A percentile compares a stretch with the other conserved stretches of the same genome.
These are phyloP conservation scores for Pichia phayaonensis DNA, from an alignment of 805 yeast species.

Conservation along the genomic window DNA sequence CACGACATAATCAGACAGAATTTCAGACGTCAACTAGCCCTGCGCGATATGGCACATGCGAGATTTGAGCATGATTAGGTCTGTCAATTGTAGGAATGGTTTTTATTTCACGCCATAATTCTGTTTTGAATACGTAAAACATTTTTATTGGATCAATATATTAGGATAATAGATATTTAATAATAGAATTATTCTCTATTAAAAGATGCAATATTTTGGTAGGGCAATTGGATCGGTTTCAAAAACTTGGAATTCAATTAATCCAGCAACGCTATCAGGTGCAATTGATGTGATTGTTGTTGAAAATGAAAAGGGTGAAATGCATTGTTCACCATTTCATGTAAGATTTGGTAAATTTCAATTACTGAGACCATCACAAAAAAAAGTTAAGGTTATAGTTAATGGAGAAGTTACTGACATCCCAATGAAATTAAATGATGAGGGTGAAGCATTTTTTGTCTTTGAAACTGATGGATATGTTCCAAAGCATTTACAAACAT, in stretches of 20 bases:
- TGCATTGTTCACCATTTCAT: constrained; percentile 91
- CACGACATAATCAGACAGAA: no score
- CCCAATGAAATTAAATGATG: constrained; percentile 96
- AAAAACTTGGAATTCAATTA: constrained; percentile 93
- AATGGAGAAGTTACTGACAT: constrained; percentile 74
- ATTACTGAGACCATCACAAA: constrained; percentile 86
- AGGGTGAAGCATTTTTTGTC: constrained; percentile 96
- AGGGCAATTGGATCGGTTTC: constrained; percentile 92
- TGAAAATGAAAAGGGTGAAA: constrained; percentile 69
- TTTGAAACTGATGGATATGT: constrained; percentile 75
- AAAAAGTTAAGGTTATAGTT: constrained; percentile 82
- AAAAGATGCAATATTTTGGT: constrained; percentile 90
- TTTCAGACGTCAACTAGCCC: no score
- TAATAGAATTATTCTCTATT: neutral
- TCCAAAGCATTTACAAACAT: constrained; percentile 72
- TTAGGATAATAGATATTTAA: neutral
- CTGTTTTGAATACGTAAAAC: no score
- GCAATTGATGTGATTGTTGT: constrained; percentile 96
- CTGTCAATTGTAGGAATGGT: neutral
- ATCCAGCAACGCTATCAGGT: constrained; percentile 93
- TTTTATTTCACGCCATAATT: neutral
- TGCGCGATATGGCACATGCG: neutral
- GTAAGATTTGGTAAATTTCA: constrained; percentile 94
- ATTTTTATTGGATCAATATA: no score
- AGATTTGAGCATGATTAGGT: neutral